Conservation (phyloP, 2,329 filamentous ascomycete species). For the Exophiala sp. region DNA sequence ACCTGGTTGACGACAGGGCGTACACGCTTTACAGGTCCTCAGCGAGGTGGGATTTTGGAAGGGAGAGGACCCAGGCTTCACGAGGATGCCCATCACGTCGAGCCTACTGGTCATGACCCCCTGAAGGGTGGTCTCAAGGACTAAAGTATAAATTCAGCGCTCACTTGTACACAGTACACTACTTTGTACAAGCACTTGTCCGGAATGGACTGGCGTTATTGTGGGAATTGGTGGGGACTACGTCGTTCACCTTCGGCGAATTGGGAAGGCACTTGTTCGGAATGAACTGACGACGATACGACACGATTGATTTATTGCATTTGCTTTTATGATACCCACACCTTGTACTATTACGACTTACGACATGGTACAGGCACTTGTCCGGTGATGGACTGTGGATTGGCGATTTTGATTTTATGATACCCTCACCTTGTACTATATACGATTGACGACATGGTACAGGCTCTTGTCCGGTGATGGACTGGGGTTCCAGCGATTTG, state of each 20-base stretch:
- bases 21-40: constrained; percentile 7
- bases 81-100: constrained; percentile 5
- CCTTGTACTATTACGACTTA: constrained; percentile 13
- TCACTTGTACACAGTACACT: constrained; percentile 12
- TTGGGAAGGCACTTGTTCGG: constrained; percentile 8
- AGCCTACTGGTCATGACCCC: neutral
- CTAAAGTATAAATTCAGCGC: neutral
- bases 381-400: neutral
- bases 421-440: constrained; percentile 13
- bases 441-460: constrained; percentile 11
- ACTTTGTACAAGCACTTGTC: constrained; percentile 12
- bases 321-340: constrained; percentile 12
- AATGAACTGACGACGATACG: constrained; percentile 10
- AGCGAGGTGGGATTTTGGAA: constrained; percentile 9
- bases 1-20: constrained; percentile 16
- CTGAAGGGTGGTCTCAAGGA: neutral
- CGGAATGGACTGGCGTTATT: constrained; percentile 14
- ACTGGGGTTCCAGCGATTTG: constrained; percentile 3
- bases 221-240: neutral
- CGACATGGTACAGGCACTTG: constrained; percentile 12
- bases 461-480: constrained; percentile 13
- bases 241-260: constrained; percentile 10
- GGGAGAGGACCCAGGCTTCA: constrained; percentile 1
- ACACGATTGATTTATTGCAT: neutral
- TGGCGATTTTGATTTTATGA: neutral